A percentile compares a stretch with the other conserved stretches of the same genome.
phyloP scores from a whole-genome alignment of 2,329 filamentous ascomycete species.

The Chaetomium strumarium region DNA sequence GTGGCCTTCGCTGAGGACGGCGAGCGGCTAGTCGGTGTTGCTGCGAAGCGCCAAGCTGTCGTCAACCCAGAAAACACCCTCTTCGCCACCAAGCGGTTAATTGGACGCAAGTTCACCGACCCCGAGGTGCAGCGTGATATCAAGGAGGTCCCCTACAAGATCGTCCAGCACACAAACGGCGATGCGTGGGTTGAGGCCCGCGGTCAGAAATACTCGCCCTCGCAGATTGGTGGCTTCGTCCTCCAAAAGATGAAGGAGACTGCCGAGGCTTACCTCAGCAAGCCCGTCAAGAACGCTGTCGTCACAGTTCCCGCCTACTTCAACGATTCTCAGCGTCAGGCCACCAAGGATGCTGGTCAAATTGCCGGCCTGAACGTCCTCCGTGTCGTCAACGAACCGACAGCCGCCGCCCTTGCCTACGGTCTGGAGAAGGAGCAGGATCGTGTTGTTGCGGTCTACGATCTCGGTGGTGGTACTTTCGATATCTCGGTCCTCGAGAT shows the following conservation, averaged over 20 bases:
- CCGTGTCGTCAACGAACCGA: conserved; percentile 97
- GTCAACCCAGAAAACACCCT: conserved; percentile 98
- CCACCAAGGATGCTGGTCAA: conserved; percentile 96
- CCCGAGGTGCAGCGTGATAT: conserved; percentile 92
- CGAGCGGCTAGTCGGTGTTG: conserved; percentile 93
- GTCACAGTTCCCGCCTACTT: conserved; percentile 98
- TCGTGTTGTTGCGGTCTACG: conserved; percentile 87
- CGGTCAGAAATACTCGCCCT: conserved; percentile 92
- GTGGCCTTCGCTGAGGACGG: conserved; percentile 94
- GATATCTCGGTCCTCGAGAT: conserved; percentile 98
- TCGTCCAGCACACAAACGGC: conserved; percentile 92
- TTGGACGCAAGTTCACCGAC: conserved; percentile 95
- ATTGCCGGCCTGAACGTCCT: conserved; percentile 95
- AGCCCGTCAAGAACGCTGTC: conserved; percentile 89
- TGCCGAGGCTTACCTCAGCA: conserved; percentile 85
- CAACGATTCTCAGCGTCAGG: conserved; percentile 96
- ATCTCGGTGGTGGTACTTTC: conserved; percentile 97
- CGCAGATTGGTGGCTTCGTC: conserved; percentile 95
- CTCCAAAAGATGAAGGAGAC: conserved; percentile 99
- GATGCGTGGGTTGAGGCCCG: conserved; percentile 94
- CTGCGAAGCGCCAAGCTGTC: conserved; percentile 95
- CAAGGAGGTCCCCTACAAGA: conserved; percentile 98
- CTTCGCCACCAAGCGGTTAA: conserved; percentile 97
- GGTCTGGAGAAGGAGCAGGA: conserved; percentile 93
- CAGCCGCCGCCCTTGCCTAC: conserved; percentile 90